Conservation (phyloP, 768 basidiomycete genomes). For the Boletus rubroflammeus region DNA sequence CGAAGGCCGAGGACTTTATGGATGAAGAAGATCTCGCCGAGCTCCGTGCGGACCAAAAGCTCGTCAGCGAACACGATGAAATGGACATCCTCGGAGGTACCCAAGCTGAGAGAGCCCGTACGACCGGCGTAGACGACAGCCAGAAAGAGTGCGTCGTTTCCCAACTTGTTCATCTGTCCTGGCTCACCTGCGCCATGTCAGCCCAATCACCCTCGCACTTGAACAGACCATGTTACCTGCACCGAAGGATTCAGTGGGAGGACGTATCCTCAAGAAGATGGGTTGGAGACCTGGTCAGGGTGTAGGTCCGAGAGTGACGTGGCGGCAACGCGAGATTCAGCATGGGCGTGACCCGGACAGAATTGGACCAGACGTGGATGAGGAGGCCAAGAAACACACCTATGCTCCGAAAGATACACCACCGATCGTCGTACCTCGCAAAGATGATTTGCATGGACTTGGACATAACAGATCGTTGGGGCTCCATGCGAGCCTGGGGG, state of each 20-base stretch:
- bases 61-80: slow-evolving; percentile 79
- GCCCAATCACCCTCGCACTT: slow-evolving; percentile 60
- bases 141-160: slow-evolving; percentile 35
- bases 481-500: slow-evolving; percentile 56
- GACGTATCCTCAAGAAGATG: slow-evolving; percentile 88
- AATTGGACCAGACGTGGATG: slow-evolving; percentile 54
- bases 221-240: slow-evolving; percentile 67
- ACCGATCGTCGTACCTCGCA: slow-evolving; percentile 56
- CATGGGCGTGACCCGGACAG: slow-evolving; percentile 45
- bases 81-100: slow-evolving; percentile 65
- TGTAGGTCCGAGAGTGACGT: slow-evolving; percentile 83
- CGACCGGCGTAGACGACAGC: slow-evolving; percentile 36
- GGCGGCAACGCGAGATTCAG: slow-evolving; percentile 70
- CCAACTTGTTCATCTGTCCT: background rate
- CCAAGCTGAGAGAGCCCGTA: slow-evolving; percentile 39
- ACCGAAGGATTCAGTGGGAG: slow-evolving; percentile 76
- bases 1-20: slow-evolving; percentile 93
- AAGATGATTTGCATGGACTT: slow-evolving; percentile 77
- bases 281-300: slow-evolving; percentile 94
- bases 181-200: slow-evolving; percentile 26
- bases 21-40: slow-evolving; percentile 96
- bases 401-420: slow-evolving; percentile 83
- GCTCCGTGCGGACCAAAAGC: slow-evolving; percentile 62
- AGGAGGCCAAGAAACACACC: slow-evolving; percentile 81
- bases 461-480: slow-evolving; percentile 71